Base-by-base conservation (phyloP, 306 rosid genomes). In the Morella rubra region DNA sequence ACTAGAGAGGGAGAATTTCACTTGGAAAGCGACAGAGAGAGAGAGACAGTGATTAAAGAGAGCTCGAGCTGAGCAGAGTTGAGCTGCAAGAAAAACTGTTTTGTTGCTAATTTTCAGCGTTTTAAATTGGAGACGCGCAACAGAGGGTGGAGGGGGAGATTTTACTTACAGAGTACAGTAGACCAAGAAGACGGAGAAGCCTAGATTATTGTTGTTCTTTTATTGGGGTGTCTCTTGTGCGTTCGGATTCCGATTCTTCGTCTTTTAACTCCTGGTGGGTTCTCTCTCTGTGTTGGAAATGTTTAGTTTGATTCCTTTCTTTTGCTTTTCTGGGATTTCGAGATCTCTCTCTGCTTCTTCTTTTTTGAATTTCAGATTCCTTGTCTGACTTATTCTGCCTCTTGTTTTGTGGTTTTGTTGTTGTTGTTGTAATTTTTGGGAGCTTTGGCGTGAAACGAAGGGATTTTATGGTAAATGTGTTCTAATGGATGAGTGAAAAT, bases 211-310 rank as follows among this genome's bases (percentile, higher is more conserved):
- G 1, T 16, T 55, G 71, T 16, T 60, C 20, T 45, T 11, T 27
- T 69, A 47, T 13, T 71, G 44, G 18, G 67, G 14, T 13, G 56
- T 52, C 42, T 19, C 32, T 60, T 56, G 10, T 64, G 55, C 66
- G 40, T 56, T 22, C 78, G 24, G 32, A 67, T 49, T 81, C 76
- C 42, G 74, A 44, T 74, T 65, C 82, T 73, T 78, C 67, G 47
- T 76, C 9, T 22, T 47, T 53, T 53, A 9, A 13, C 53, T 44
- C 12, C 80, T 75, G 78, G 89, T 84, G 75, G 82, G 89, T 89
- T 78, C 70, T 59, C 60, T 61, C 22, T 73, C 32, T 8, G 37
- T 9, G 74, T 41, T 6, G 11, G 46, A 8, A 65, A 18, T 40
- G 67, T 65, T 40, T 37, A n/a, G 75, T 73, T 18, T 52, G 46